Percentiles rank a stretch among this genome's conserved stretches.
Conservation (phyloP, 805 yeast species). For the Scheffersomyces spartinae region DNA sequence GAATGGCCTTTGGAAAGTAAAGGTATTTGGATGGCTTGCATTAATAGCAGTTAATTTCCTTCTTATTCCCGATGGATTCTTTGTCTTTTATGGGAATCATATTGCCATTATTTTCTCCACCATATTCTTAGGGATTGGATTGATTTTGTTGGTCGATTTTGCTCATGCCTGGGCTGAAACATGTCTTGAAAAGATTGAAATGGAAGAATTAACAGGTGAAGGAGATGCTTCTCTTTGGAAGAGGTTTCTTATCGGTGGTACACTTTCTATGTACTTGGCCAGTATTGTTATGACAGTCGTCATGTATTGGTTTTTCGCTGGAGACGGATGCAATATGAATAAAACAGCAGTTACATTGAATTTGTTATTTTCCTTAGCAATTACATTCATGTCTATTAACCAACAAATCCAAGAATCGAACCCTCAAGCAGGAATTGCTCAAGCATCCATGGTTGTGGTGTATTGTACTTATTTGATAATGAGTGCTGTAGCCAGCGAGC, state of each 20-base stretch:
- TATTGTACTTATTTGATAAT: slow-evolving; percentile 87
- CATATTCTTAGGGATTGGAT: slow-evolving; percentile 77
- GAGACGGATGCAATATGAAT: slow-evolving; percentile 76
- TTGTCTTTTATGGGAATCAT: slow-evolving; percentile 83
- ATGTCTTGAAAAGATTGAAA: slow-evolving; percentile 83
- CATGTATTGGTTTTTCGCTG: slow-evolving; percentile 79
- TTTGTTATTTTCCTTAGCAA: slow-evolving; percentile 48
- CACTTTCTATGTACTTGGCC: slow-evolving; percentile 71
- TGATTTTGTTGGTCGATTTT: slow-evolving; percentile 84
- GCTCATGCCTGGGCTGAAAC: slow-evolving; percentile 99
- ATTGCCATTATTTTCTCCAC: slow-evolving; percentile 78
- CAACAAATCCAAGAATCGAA: slow-evolving; percentile 84
- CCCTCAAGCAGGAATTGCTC: slow-evolving; percentile 94
- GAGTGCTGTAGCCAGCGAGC: slow-evolving; percentile 92
- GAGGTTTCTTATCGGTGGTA: slow-evolving; percentile 72
- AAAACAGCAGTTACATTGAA: slow-evolving; percentile 78
- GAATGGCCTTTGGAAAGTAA: slow-evolving; percentile 85
- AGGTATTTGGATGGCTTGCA: slow-evolving; percentile 47
- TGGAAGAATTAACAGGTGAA: slow-evolving; percentile 48
- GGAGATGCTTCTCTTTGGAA: slow-evolving; percentile 60
- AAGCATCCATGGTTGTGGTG: slow-evolving; percentile 87
- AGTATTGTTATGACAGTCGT: slow-evolving; percentile 60
- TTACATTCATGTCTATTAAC: slow-evolving; percentile 62
- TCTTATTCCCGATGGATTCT: slow-evolving; percentile 73
- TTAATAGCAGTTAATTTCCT: slow-evolving; percentile 55